Evolutionary conservation across 257 asterid genomes (phyloP).

Genomic region (Solanum virginianum): DNA sequence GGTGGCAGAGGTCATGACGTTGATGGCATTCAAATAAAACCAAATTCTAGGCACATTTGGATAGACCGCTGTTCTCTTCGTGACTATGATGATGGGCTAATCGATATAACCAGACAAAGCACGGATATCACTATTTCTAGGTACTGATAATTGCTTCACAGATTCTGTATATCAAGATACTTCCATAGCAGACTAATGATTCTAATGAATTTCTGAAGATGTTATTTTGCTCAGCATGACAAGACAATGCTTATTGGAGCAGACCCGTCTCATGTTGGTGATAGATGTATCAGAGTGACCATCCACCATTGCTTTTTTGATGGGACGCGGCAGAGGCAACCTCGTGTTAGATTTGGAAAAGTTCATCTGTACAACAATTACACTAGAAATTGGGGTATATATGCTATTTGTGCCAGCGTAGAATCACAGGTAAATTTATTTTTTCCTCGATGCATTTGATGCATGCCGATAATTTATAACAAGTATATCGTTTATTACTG

Average conservation of each 20-base stretch:
- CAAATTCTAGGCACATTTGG: conserved; percentile 87
- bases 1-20: conserved; percentile 90
- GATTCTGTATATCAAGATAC: not conserved
- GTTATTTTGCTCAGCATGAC: conserved; percentile 66
- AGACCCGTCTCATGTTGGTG: conserved; percentile 66
- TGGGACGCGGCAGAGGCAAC: conserved; percentile 82
- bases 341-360: conserved; percentile 87
- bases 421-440: conserved; percentile 65
- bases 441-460: not conserved
- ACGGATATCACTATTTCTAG: conserved; percentile 83
- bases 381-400: conserved; percentile 83
- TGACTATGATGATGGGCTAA: conserved; percentile 84
- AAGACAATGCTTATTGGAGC: conserved; percentile 96
- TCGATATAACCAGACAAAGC: conserved; percentile 84
- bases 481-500: not conserved
- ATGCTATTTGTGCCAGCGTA: conserved; percentile 93
- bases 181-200: not conserved
- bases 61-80: conserved; percentile 85
- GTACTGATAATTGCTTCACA: conserved; percentile 8
- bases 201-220: conserved; percentile 29
- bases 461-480: not conserved
- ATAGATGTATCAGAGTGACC: conserved; percentile 82
- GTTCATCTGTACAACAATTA: conserved; percentile 83
- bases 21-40: conserved; percentile 91
- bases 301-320: conserved; percentile 95